Evolutionary conservation across 2,329 filamentous ascomycete species (phyloP).

Genomic region (Diaporthe batatas): DNA sequence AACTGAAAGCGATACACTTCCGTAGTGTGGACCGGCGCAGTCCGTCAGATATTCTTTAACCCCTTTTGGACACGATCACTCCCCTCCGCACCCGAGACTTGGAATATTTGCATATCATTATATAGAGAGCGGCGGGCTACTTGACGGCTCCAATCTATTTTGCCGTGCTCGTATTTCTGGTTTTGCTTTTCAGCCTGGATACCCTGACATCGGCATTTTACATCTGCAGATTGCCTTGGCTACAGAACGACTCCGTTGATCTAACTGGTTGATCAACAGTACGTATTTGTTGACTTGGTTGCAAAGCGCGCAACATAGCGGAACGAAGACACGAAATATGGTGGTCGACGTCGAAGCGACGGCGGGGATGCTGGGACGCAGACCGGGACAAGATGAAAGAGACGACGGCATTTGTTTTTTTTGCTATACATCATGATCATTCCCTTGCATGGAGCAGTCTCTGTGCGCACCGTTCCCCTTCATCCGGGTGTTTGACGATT

Average conservation of each 20-base stretch:
- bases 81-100: neutral
- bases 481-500: constrained; percentile 15
- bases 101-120: constrained; percentile 23
- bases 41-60: neutral
- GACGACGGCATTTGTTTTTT: constrained; percentile 10
- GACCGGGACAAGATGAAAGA: constrained; percentile 18
- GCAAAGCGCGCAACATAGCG: constrained; percentile 2
- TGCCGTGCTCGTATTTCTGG: constrained; percentile 6
- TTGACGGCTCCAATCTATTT: constrained; percentile 3
- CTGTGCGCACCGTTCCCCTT: neutral
- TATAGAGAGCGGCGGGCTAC: constrained; percentile 32
- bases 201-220: constrained; percentile 32
- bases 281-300: constrained; percentile 24
- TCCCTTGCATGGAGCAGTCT: constrained; percentile 26
- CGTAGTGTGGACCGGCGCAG: neutral
- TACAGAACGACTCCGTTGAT: constrained; percentile 4
- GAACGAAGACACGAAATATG: constrained; percentile 16
- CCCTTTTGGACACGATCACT: neutral
- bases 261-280: constrained; percentile 30
- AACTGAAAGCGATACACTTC: neutral
- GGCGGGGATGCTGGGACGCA: neutral
- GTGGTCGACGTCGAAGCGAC: neutral
- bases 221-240: constrained; percentile 8
- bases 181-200: constrained; percentile 19
- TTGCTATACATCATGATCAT: neutral